Base-by-base conservation (phyloP, 2,329 filamentous ascomycete genomes). In the Zymoseptoria pseudotritici region DNA sequence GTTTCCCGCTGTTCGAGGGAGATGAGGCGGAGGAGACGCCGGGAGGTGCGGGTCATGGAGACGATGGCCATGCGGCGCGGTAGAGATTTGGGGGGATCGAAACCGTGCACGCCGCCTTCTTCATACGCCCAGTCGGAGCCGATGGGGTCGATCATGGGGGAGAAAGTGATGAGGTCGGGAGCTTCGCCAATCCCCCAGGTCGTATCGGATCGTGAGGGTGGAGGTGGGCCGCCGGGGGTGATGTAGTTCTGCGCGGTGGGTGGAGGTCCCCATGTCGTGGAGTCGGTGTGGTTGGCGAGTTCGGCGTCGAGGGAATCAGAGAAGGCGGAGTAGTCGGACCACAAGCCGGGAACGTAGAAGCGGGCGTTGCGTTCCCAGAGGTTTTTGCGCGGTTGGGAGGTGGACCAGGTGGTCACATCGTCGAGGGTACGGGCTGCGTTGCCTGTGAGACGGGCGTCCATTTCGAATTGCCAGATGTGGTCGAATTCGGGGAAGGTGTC, bases 391-490 rank as follows among this genome's bases (percentile, higher is more conserved):
- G 87, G 87, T 71, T 89, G 86, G 62, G 79, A 80, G 72, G 80
- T 81, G 24, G 83, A 82, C 74, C 88, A 89, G 8, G 17, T 11
- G 8, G 51, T 56, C 19, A 50, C 56, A 4, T 80, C 75, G 26
- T 77, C 76, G 6, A 91, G 74, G 56, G 59, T 61, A 2, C 36
- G 31, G 63, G 84, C 84, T 66, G 85, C 82, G 60, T 90, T 83
- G 4, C 90, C 89, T 0, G 84, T 89, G 67, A 88, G 86, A 46
- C 90, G 84, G 50, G 88, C 83, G 72, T 93, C 89, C 83, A 93
- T 89, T 72, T 93, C 90, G 88, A 89, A 91, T 73, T 92, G 91
- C 88, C 89, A 93, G 71, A 76, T 76, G 56, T 75, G 77, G 63
- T 79, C 77, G 61, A 78, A 79, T 59, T 78, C 76, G 19, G 74